Evolutionary conservation across 2,329 filamentous ascomycete species (phyloP), one percentile per base, ranked within the genome.

Genomic region (Aspergillus clavatus): DNA sequence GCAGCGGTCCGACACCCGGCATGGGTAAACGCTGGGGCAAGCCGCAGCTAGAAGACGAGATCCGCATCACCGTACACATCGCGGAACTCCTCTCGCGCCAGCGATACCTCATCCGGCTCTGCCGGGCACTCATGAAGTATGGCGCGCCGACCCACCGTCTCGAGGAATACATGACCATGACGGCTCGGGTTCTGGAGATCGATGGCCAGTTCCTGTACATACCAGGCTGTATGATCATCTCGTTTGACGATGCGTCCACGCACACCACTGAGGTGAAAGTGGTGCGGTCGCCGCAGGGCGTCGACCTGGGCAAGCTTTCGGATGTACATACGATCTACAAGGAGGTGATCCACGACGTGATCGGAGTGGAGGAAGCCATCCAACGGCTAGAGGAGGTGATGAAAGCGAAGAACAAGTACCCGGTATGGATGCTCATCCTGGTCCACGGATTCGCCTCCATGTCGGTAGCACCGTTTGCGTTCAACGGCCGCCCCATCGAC

Each of bases 201-300:
- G 86, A 95, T 51, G 86, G 86, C 11, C 89, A 95, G 60, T 96
- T 95, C 58, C 71, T 96, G 16, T 97, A 96, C 63, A 81, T 96
- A 24, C 90, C 91, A 0, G 88, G 88, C 0, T 94, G 88, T 60
- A 97, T 96, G 91, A 87, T 96, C 45, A 86, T 95, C 62, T 93
- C 89, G 3, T 96, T 97, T 60, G 90, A 82, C 40, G 72, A 76
- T 43, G 54, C 62, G 4, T 61, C 65, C 5, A 75, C 72, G 1
- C 72, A 74, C 51, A 74, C 72, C 5, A 72, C 72, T 1, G 72
- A 75, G 47, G 68, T 75, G 27, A 72, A 72, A 43, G 58, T 76
- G 22, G 66, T 75, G 19, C 66, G 70, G 36, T 66, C 67, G 27
- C 57, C 62, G 1, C 70, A 73, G 41, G 71, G 68, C 4, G 66